Evolutionary conservation across 2,329 filamentous ascomycete species (phyloP).

Genomic region (Talaromyces sp.): DNA sequence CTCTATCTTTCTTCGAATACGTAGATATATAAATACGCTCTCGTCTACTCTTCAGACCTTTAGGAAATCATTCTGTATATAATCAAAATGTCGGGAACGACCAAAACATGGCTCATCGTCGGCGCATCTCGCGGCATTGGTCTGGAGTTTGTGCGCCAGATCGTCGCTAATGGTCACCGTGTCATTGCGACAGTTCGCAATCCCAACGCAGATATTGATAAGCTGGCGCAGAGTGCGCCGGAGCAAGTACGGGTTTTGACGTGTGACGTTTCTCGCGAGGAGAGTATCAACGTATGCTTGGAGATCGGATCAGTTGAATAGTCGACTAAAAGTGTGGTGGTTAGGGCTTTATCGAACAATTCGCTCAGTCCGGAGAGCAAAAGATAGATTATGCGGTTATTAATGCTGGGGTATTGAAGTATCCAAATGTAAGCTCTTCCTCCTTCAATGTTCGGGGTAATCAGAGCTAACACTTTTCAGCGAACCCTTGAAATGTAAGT

Average conservation of each 20-base stretch:
- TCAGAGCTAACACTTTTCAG: neutral
- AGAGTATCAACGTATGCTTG: slow-evolving; percentile 49
- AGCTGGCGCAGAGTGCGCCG: slow-evolving; percentile 32
- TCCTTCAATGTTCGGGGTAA: neutral
- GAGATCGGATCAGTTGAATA: neutral
- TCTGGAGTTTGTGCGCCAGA: slow-evolving; percentile 34
- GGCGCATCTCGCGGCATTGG: slow-evolving; percentile 15
- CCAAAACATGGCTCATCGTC: slow-evolving; percentile 33
- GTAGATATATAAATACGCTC: neutral
- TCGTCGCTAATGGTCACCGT: slow-evolving; percentile 47
- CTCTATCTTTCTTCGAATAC: neutral
- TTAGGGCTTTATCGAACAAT: slow-evolving; percentile 21
- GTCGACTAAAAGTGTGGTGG: too few species aligned
- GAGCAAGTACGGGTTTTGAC: slow-evolving; percentile 38
- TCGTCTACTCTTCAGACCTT: neutral
- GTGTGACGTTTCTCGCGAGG: slow-evolving; percentile 55
- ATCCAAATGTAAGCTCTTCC: slow-evolving; percentile 53
- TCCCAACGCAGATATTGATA: slow-evolving; percentile 39
- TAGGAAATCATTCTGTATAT: neutral
- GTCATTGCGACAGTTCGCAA: slow-evolving; percentile 55
- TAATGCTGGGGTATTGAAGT: slow-evolving; percentile 57
- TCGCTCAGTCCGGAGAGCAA: slow-evolving; percentile 37
- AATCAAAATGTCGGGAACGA: neutral
- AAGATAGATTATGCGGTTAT: slow-evolving; percentile 56
- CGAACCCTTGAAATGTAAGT: slow-evolving; percentile 15